Evolutionary conservation across 306 rosid genomes (phyloP).

Genomic region (Begonia peltatifolia): DNA sequence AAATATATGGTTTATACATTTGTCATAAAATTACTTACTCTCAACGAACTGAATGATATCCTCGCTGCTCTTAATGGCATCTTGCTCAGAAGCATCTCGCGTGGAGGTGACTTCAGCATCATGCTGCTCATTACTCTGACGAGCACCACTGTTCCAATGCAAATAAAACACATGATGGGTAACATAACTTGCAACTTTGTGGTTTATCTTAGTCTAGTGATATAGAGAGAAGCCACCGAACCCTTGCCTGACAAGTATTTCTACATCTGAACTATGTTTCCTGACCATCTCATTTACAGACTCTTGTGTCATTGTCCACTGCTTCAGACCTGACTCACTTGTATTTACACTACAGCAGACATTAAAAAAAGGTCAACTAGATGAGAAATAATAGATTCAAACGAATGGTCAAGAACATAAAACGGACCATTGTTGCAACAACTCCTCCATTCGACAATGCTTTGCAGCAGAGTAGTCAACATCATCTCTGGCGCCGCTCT

Average conservation of each 20-base stretch:
- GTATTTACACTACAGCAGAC: conserved; percentile 28
- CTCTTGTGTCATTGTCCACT: conserved; percentile 43
- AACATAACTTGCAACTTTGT: too few relatives aligned
- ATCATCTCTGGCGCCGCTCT: conserved; percentile 48
- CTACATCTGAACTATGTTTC: conserved; percentile 39
- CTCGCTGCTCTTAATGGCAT: conserved; percentile 41
- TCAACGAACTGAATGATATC: conserved; percentile 41
- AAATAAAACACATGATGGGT: neutral
- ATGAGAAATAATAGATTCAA: too few relatives aligned
- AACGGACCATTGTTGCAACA: conserved; percentile 59
- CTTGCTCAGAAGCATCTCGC: conserved; percentile 48
- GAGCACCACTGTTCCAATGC: conserved; percentile 34
- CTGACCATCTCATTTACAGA: conserved; percentile 51
- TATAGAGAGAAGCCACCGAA: neutral
- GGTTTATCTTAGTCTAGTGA: too few relatives aligned
- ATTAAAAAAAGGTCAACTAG: neutral
- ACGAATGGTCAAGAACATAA: too few relatives aligned
- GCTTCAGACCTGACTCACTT: conserved; percentile 43
- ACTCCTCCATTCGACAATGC: conserved; percentile 82
- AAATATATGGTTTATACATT: too few relatives aligned
- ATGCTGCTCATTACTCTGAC: conserved; percentile 48
- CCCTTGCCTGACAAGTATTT: conserved; percentile 54
- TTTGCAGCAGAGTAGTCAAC: conserved; percentile 78
- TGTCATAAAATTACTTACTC: conserved; percentile 26
- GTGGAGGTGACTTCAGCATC: conserved; percentile 49